Conservation (phyloP, 2,329 filamentous ascomycete species). For the Talaromyces sp. region DNA sequence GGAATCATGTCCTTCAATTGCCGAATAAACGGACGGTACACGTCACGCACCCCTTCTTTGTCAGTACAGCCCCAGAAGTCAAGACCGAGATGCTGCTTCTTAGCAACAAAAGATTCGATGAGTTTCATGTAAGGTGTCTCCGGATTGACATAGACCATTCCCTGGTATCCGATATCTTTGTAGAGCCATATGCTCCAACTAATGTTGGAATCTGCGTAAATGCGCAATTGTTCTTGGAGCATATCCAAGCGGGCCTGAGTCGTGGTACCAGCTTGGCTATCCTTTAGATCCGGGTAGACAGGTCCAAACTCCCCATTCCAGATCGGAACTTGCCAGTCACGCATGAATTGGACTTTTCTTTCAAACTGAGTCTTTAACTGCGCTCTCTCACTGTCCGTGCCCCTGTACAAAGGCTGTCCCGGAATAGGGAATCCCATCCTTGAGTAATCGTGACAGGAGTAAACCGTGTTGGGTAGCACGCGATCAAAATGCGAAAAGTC, state of each 20-base stretch:
- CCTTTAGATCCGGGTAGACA: not conserved
- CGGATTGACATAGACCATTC: not conserved
- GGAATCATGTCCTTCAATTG: not conserved
- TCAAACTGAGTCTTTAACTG: not conserved
- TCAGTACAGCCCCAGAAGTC: not conserved
- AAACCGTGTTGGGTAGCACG: not conserved
- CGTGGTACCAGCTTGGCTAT: not conserved
- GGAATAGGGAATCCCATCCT: not conserved
- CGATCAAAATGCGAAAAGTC: not conserved
- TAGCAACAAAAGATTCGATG: not conserved
- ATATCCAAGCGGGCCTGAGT: not conserved
- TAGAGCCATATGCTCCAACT: not conserved
- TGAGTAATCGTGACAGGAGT: not conserved
- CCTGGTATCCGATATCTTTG: not conserved
- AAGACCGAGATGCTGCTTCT: not conserved
- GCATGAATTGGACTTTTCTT: not conserved
- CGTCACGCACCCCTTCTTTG: not conserved
- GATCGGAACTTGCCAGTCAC: not conserved
- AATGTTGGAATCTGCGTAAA: not conserved
- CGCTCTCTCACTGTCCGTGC: not conserved
- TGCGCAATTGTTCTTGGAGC: not conserved
- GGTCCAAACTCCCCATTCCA: not conserved
- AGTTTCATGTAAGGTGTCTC: not conserved
- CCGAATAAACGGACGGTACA: not conserved
- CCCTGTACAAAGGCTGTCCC: not conserved